A percentile compares a stretch with the other conserved stretches of the same genome.
phyloP scores from a whole-genome alignment of 2,329 filamentous ascomycete species.

The Didymella pomorum region DNA sequence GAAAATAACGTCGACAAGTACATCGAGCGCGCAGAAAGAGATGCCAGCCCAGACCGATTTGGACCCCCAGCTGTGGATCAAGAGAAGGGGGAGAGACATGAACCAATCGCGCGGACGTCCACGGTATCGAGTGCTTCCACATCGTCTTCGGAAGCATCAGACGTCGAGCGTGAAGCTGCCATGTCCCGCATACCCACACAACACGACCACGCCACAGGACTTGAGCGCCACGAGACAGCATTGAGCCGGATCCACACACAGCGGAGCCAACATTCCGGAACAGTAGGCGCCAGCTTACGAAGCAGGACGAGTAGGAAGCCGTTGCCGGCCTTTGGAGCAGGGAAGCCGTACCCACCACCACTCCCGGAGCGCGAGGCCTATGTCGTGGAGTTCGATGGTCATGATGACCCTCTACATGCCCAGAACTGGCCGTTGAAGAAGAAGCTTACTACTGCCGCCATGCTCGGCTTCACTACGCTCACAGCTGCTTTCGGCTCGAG shows the following conservation, averaged over 20 bases:
- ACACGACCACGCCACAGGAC: slow-evolving; percentile 59
- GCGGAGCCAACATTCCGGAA: slow-evolving; percentile 73
- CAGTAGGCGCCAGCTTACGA: slow-evolving; percentile 66
- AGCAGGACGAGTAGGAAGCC: slow-evolving; percentile 63
- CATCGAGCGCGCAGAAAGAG: slow-evolving; percentile 63
- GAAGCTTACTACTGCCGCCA: slow-evolving; percentile 74
- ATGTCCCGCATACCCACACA: slow-evolving; percentile 71
- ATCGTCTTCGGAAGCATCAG: slow-evolving; percentile 53
- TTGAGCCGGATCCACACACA: slow-evolving; percentile 76
- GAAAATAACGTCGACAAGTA: slow-evolving; percentile 60
- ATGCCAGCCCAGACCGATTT: slow-evolving; percentile 58
- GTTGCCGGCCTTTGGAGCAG: slow-evolving; percentile 73
- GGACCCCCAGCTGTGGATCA: slow-evolving; percentile 49
- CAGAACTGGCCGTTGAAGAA: slow-evolving; percentile 85
- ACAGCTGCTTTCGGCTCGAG: slow-evolving; percentile 68
- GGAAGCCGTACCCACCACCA: slow-evolving; percentile 76
- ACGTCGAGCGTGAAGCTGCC: slow-evolving; percentile 49
- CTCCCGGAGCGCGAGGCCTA: slow-evolving; percentile 72
- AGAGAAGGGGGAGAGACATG: slow-evolving; percentile 52
- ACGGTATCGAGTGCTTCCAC: slow-evolving; percentile 61
- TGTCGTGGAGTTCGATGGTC: slow-evolving; percentile 78
- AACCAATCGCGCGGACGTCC: slow-evolving; percentile 64
- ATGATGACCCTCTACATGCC: slow-evolving; percentile 81
- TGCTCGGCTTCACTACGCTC: slow-evolving; percentile 77
- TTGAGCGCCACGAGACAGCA: slow-evolving; percentile 74